Evolutionary conservation across 1,139 yeast species (phyloP).

Genomic region (Saccharomyces pastorianus): DNA sequence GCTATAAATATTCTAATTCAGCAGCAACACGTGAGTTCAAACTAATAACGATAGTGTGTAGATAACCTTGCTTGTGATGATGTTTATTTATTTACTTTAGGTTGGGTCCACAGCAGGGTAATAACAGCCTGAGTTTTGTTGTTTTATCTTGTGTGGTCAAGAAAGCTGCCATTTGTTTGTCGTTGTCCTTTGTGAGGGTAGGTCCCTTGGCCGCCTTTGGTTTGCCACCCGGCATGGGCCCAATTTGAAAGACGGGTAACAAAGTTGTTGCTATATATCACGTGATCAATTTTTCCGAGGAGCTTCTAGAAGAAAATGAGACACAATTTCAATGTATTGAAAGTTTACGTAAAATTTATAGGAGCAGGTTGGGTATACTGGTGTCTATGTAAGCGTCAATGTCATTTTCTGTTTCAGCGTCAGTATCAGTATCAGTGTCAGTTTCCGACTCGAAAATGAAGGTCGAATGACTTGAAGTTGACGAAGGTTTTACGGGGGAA

Average conservation of each 20-base stretch:
- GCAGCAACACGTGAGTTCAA: neutral
- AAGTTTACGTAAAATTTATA: neutral
- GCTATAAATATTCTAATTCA: conserved; percentile 6
- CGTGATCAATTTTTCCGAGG: neutral
- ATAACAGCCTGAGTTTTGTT: neutral
- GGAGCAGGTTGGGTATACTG: neutral
- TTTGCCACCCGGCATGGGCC: neutral
- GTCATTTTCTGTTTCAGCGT: neutral
- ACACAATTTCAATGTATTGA: neutral
- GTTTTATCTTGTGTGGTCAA: neutral
- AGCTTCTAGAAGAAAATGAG: neutral
- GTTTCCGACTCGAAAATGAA: neutral
- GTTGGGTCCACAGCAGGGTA: neutral
- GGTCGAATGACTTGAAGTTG: neutral
- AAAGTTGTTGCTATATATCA: neutral
- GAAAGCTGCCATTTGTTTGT: conserved; percentile 1
- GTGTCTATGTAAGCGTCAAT: neutral
- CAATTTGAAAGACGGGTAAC: neutral
- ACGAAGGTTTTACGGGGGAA: neutral
- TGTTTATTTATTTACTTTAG: neutral
- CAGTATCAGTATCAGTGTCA: neutral
- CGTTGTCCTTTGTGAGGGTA: conserved; percentile 1
- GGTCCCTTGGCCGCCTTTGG: conserved; percentile 1
- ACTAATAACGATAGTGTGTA: neutral
- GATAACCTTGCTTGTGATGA: neutral